Conservation (phyloP, 2,329 filamentous ascomycete genomes). For the Chaetomium sp. region DNA sequence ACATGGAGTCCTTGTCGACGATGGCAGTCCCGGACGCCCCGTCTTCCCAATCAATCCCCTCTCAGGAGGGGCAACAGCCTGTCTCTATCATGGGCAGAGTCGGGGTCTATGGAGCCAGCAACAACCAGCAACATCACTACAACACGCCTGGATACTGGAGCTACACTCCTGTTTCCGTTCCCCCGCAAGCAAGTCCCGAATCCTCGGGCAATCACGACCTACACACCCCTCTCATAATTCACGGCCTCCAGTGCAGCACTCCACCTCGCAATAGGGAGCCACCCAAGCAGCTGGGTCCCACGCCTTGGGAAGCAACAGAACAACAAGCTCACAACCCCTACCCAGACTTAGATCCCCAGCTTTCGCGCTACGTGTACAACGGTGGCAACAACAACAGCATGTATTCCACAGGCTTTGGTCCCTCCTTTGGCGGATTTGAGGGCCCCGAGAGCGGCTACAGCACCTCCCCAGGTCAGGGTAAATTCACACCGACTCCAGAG, state of each 20-base stretch:
- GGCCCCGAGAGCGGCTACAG: too few species aligned
- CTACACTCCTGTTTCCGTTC: too few species aligned
- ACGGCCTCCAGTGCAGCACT: constrained; percentile 8
- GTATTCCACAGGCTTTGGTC: too few species aligned
- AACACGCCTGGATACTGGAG: too few species aligned
- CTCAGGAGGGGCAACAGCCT: too few species aligned
- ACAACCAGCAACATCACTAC: too few species aligned
- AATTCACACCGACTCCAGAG: constrained; percentile 8
- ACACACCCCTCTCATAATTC: constrained; percentile 14
- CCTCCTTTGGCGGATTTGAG: too few species aligned
- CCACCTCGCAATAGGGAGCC: constrained; percentile 22
- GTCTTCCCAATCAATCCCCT: too few species aligned
- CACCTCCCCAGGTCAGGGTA: neutral
- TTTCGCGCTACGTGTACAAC: constrained; percentile 6
- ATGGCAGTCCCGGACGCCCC: too few species aligned
- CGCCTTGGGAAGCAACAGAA: constrained; percentile 10
- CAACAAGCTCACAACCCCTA: constrained; percentile 8
- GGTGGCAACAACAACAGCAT: neutral
- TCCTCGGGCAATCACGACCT: constrained; percentile 22
- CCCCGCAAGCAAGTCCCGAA: constrained; percentile 9
- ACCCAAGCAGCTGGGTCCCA: constrained; percentile 15
- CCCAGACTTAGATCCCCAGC: constrained; percentile 10
- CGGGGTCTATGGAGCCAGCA: too few species aligned
- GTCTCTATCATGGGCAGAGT: too few species aligned
- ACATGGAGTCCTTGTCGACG: too few species aligned